A percentile compares a stretch with the other conserved stretches of the same genome.
These are phyloP conservation scores for Colletotrichum falcatum DNA, from an alignment of 2,329 filamentous ascomycete genomes.

Conservation along the genomic window DNA sequence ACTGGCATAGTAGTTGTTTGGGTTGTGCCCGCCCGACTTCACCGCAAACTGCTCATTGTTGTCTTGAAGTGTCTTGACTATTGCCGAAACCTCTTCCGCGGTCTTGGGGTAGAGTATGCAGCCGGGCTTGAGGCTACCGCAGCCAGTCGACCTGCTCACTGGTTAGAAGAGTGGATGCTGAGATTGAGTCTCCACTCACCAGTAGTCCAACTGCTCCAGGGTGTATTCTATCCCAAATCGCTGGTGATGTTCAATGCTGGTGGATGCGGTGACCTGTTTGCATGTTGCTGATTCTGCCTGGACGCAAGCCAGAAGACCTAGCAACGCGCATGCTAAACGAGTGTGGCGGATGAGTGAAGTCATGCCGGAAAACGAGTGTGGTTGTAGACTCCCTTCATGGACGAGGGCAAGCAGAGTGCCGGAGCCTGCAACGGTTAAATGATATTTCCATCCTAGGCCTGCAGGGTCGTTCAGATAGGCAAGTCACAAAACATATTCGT, in stretches of 20 bases:
- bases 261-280: conserved; percentile 2
- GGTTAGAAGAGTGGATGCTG: not conserved
- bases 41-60: conserved; percentile 64
- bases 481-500: too few relatives aligned
- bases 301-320: not conserved
- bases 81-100: conserved; percentile 62
- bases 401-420: not conserved
- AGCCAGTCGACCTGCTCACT: conserved; percentile 54
- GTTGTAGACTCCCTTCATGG: not conserved
- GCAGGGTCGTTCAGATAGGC: not conserved
- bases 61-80: conserved; percentile 62
- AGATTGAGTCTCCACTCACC: not conserved
- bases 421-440: not conserved
- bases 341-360: not conserved
- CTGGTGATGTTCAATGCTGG: conserved; percentile 10
- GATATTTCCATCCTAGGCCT: not conserved
- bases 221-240: conserved; percentile 7
- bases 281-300: conserved; percentile 10
- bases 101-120: conserved; percentile 62
- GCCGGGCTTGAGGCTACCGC: conserved; percentile 56
- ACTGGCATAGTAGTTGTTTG: conserved; percentile 65
- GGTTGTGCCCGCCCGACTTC: conserved; percentile 69
- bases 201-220: conserved; percentile 16
- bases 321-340: not conserved
- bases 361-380: not conserved